These are phyloP conservation scores for Oryza longistaminata DNA, from an alignment of 176 grass and related monocot genomes.

Conservation along the genomic window DNA sequence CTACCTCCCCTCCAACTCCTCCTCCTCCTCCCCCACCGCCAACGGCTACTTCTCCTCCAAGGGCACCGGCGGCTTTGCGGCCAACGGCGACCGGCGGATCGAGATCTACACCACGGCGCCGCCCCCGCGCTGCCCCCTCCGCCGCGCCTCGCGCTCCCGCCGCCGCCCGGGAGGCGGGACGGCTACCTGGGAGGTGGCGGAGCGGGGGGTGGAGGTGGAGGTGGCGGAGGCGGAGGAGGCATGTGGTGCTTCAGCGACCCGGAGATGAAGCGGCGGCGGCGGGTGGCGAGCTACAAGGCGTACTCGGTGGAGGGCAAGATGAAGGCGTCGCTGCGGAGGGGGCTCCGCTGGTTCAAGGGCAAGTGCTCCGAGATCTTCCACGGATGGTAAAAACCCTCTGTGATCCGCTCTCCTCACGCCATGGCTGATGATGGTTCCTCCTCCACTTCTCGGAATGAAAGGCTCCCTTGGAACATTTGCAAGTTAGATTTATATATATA, in stretches of 20 bases:
- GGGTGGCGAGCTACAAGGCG: conserved; percentile 86
- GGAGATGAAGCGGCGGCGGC: conserved; percentile 69
- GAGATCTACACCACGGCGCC: conserved; percentile 59
- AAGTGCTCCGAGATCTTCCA: conserved; percentile 84
- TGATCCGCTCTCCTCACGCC: not conserved
- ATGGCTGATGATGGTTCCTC: not conserved
- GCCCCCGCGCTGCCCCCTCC: conserved; percentile 21
- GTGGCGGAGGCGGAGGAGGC: not conserved
- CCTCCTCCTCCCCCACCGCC: conserved; percentile 27
- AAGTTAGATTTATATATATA: conserved; percentile 8
- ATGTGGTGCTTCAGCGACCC: conserved; percentile 88
- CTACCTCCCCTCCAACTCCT: conserved; percentile 30
- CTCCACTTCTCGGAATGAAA: not conserved
- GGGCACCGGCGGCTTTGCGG: conserved; percentile 23
- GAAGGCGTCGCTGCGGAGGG: conserved; percentile 66
- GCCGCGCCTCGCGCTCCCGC: conserved; percentile 41
- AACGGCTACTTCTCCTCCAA: conserved; percentile 42
- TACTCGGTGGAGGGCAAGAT: conserved; percentile 85
- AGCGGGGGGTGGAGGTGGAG: not conserved
- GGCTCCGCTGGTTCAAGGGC: conserved; percentile 77
- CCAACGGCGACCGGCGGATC: conserved; percentile 43
- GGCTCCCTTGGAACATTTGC: conserved; percentile 26
- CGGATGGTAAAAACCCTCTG: conserved; percentile 49
- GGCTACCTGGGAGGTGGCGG: conserved; percentile 38
- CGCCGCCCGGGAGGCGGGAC: conserved; percentile 47